Percentiles rank a stretch among this genome's conserved stretches.
phyloP scores from a whole-genome alignment of 2,329 filamentous ascomycete genomes.

The Xylaria sp. region DNA sequence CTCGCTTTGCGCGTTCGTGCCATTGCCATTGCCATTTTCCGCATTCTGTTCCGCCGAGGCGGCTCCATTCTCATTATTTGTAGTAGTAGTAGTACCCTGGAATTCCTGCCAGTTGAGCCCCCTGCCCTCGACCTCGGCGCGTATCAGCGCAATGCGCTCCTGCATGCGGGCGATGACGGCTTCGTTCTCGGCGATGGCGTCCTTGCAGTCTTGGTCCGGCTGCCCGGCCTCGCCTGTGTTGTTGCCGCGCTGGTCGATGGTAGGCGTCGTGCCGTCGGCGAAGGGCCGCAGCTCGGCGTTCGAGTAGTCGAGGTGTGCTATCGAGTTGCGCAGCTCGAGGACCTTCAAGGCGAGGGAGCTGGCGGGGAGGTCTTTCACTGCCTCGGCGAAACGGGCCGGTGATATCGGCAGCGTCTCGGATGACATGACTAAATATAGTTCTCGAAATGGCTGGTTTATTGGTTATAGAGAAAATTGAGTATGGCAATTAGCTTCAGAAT shows the following conservation, averaged over 20 bases:
- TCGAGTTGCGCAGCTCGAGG: conserved; percentile 79
- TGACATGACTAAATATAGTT: conserved; percentile 62
- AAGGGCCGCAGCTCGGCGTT: conserved; percentile 79
- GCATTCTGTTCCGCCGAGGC: conserved; percentile 13
- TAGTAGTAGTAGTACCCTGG: conserved; percentile 52
- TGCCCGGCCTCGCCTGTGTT: conserved; percentile 43
- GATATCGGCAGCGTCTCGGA: conserved; percentile 70
- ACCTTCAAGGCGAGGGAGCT: conserved; percentile 78
- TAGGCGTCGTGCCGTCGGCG: conserved; percentile 61
- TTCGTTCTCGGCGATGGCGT: conserved; percentile 79
- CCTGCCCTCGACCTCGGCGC: conserved; percentile 70
- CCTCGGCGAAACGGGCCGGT: conserved; percentile 71
- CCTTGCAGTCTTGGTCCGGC: conserved; percentile 76
- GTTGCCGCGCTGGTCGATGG: conserved; percentile 45
- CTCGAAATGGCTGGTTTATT: background rate
- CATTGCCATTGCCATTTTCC: background rate
- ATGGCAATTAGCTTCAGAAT: background rate
- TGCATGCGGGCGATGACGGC: conserved; percentile 74
- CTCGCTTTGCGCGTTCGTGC: conserved; percentile 14
- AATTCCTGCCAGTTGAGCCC: conserved; percentile 70
- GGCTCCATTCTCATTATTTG: conserved; percentile 57
- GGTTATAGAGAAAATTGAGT: background rate
- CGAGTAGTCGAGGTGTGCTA: conserved; percentile 77
- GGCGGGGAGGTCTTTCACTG: conserved; percentile 73
- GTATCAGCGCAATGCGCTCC: conserved; percentile 72